Percentiles rank a stretch among this genome's conserved stretches.
Conservation (phyloP, 495 filamentous ascomycete genomes). For the Daldinia caldariorum region DNA sequence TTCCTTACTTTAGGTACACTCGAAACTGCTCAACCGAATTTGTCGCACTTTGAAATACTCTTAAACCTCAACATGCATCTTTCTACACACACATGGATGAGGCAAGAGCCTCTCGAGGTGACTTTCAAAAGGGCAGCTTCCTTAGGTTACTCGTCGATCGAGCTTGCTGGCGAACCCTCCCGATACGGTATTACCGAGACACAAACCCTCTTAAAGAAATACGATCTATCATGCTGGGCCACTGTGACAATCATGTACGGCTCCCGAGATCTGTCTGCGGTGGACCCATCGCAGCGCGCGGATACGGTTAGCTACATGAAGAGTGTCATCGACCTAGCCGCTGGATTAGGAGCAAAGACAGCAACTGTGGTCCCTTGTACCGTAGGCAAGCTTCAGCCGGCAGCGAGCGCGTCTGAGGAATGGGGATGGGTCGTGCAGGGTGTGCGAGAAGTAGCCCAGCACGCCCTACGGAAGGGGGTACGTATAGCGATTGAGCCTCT, state of each 20-base stretch:
- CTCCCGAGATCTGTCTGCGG: conserved; percentile 39
- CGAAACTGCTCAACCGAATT: not conserved
- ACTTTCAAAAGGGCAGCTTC: conserved; percentile 39
- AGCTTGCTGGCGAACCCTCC: conserved; percentile 47
- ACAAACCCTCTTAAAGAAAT: conserved; percentile 36
- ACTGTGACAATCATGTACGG: conserved; percentile 47
- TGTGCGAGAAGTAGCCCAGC: conserved; percentile 33
- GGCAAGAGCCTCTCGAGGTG: conserved; percentile 45
- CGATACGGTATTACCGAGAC: conserved; percentile 39
- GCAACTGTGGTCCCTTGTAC: conserved; percentile 41
- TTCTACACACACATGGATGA: conserved; percentile 50
- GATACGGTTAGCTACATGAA: conserved; percentile 46
- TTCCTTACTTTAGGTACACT: not conserved
- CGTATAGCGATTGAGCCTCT: conserved; percentile 43
- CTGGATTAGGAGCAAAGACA: conserved; percentile 42
- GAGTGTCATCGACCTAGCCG: conserved; percentile 34
- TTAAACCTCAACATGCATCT: conserved; percentile 44
- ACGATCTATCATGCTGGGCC: conserved; percentile 40
- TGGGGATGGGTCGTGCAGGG: conserved; percentile 47
- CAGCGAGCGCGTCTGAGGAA: conserved; percentile 32
- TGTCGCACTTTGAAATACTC: not conserved
- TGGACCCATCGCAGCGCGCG: conserved; percentile 29
- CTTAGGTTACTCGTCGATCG: conserved; percentile 46
- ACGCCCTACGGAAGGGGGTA: conserved; percentile 34
- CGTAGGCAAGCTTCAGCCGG: conserved; percentile 45